Percentiles rank a stretch among this genome's conserved stretches.
phyloP scores from a whole-genome alignment of 148 eudicot species.

The Rhododendron molle region DNA sequence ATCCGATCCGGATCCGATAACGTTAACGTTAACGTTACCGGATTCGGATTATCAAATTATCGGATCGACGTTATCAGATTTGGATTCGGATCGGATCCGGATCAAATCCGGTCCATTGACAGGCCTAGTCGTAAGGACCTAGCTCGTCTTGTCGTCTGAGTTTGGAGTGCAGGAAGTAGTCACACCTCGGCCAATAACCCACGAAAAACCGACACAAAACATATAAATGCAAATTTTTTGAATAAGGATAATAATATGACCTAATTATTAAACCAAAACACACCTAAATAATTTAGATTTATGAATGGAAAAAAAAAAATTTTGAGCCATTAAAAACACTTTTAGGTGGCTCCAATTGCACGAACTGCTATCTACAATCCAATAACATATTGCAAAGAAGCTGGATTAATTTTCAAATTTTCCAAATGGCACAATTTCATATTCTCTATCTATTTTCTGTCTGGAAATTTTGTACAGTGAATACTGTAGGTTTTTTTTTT shows the following conservation, averaged over 20 bases:
- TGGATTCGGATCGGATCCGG: too few relatives aligned
- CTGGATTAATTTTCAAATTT: neutral
- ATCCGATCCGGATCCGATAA: too few relatives aligned
- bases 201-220: too few relatives aligned
- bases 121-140: neutral
- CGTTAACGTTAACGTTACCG: too few relatives aligned
- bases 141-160: neutral
- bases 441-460: neutral
- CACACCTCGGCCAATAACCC: neutral
- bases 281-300: neutral
- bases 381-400: neutral
- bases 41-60: too few relatives aligned
- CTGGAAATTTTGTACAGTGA: neutral
- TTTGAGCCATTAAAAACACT: neutral
- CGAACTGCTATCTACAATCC: neutral
- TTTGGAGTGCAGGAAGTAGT: neutral
- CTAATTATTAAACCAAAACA: too few relatives aligned
- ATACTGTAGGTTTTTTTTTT: neutral
- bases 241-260: too few relatives aligned
- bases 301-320: neutral
- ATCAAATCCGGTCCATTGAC: too few relatives aligned
- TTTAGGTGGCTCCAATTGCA: too few relatives aligned
- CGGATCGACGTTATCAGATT: too few relatives aligned
- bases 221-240: too few relatives aligned
- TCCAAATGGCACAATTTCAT: neutral